Evolutionary conservation across 208 protist genomes (phyloP).

Genomic region (Strigomonas culicis): DNA sequence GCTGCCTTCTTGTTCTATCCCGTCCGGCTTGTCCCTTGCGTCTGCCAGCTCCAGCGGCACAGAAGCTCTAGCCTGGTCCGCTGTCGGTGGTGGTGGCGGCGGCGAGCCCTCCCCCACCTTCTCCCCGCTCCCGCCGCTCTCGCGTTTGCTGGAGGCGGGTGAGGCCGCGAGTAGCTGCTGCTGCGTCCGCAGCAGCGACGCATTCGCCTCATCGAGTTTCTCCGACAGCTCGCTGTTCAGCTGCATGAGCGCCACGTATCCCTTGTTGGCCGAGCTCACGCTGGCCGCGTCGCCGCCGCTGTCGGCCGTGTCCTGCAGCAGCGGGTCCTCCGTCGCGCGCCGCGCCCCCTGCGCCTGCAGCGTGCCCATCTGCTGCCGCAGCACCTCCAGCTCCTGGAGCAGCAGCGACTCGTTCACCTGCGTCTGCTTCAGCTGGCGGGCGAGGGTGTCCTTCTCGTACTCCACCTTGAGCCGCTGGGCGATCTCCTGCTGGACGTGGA

Average conservation of each 20-base stretch:
- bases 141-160: neutral
- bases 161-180: neutral
- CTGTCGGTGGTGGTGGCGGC: neutral
- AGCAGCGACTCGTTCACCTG: slow-evolving; percentile 28
- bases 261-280: slow-evolving; percentile 43
- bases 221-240: slow-evolving; percentile 50
- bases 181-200: slow-evolving; percentile 18
- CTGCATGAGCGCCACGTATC: slow-evolving; percentile 64
- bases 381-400: slow-evolving; percentile 35
- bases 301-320: neutral
- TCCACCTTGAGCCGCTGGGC: slow-evolving; percentile 30
- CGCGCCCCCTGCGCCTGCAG: slow-evolving; percentile 13
- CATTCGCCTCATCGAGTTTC: slow-evolving; percentile 33
- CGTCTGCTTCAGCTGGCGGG: slow-evolving; percentile 17
- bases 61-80: neutral
- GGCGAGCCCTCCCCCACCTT: neutral
- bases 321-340: neutral
- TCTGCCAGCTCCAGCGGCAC: neutral
- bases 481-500: slow-evolving; percentile 32
- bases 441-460: slow-evolving; percentile 23
- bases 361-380: slow-evolving; percentile 35
- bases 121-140: neutral
- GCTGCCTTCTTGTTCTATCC: too few relatives aligned
- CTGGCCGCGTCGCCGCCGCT: slow-evolving; percentile 14
- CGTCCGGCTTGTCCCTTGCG: too few relatives aligned